Conservation (phyloP, 2,329 filamentous ascomycete species). For the Chaetothyriales sp. region DNA sequence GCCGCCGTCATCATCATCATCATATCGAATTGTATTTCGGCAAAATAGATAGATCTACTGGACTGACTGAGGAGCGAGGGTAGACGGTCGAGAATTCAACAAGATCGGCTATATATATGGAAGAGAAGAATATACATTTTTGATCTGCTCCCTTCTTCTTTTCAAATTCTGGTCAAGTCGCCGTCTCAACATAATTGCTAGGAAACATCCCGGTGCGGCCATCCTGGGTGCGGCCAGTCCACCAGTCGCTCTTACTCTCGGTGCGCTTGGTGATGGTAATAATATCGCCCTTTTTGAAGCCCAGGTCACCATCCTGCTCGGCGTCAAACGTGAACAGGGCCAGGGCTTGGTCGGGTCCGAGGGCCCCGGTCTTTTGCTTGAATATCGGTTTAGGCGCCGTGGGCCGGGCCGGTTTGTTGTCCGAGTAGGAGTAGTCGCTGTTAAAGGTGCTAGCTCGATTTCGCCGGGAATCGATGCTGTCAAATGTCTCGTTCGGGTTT, state of each 20-base stretch:
- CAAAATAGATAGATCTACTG: neutral
- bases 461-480: slow-evolving; percentile 21
- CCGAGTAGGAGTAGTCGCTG: slow-evolving; percentile 39
- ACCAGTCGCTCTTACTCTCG: slow-evolving; percentile 90
- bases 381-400: slow-evolving; percentile 84
- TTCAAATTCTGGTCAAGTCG: slow-evolving; percentile 2
- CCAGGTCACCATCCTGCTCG: slow-evolving; percentile 79
- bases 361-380: slow-evolving; percentile 31
- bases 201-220: slow-evolving; percentile 77
- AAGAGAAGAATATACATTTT: slow-evolving; percentile 47
- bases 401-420: slow-evolving; percentile 58
- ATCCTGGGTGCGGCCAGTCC: slow-evolving; percentile 80
- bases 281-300: slow-evolving; percentile 93
- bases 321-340: slow-evolving; percentile 90
- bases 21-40: too few relatives aligned
- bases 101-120: neutral
- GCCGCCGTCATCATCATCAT: too few relatives aligned
- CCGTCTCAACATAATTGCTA: slow-evolving; percentile 17
- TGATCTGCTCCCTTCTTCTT: slow-evolving; percentile 24
- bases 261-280: slow-evolving; percentile 93
- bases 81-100: too few relatives aligned
- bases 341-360: slow-evolving; percentile 58
- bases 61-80: slow-evolving; percentile 1
- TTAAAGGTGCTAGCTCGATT: slow-evolving; percentile 27
- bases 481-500: slow-evolving; percentile 22